Base-by-base conservation (phyloP, 1,284 basidiomycete genomes). In the Tausonia pullulans region DNA sequence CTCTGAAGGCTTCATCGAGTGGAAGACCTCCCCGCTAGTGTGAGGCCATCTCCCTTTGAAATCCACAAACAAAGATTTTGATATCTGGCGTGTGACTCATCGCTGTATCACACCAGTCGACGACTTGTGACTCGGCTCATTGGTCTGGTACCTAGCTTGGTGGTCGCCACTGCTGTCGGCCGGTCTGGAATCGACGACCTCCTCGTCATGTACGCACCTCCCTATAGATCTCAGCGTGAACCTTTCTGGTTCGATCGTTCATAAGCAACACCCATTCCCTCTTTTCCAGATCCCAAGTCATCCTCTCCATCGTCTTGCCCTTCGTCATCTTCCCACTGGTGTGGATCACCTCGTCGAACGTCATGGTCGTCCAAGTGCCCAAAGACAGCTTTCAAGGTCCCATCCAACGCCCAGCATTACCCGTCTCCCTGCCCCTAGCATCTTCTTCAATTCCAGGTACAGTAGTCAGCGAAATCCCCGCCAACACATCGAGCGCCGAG, bases 1-100 rank as follows among this genome's bases (percentile, higher is more conserved):
- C 46, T 87, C 87, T 0, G 95, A 98, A 76, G 95, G 95, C 3
- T 63, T 97, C 76, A 81, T 98, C 67, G 83, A 85, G 65, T 98
- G 94, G 94, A 82, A 83, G 61, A 82, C 91, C 58, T 87, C 89
- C 11, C 62, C 56, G 0, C 46, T 61, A 11, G 16, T 64, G 7
- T n/a, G n/a, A n/a, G 8, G 9, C 60, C 8, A 70, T 65, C 9
- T 68, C 44, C 40, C 71, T 69, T 0, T 73, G 70, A 70, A 69
- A n/a, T 10, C 49, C 10, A 10, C 49, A n/a, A 50, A n/a, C 49
- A 50, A 50, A 50, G 10, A 10, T 10, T 10, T 50, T 10, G 10
- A 11, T 9, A 39, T 10, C 8, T 55, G 13, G 10, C 13, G 13
- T 14, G 60, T 51, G 40, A 40, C 53, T 61, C 64, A 55, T 9